Base-by-base conservation (phyloP, 371 early-diverging fungal genomes). In the Mortierella sp. region DNA sequence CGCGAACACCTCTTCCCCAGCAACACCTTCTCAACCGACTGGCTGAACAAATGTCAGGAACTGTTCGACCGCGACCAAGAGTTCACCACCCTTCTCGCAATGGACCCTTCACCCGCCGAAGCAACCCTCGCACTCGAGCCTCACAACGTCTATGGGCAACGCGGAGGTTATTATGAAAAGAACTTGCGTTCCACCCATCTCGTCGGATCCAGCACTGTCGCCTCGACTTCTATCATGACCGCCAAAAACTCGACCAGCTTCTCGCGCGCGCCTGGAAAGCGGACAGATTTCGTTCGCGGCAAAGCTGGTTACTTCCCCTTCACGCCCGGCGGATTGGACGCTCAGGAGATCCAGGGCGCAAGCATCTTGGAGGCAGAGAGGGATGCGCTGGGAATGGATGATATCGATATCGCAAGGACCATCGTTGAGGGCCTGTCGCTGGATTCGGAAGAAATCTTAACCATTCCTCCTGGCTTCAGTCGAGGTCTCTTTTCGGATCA, bases 171-270 rank as follows among this genome's bases (percentile, higher is more conserved):
- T 71, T 87, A 75, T 46, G 92, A 92, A 79, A 78, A 84, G 0
- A 75, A 83, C 14, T 63, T 89, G 21, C 83, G 88, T 2, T 84
- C 90, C 60, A 81, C 85, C 3, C 83, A 83, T 49, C 24, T 79
- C 4, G 81, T 75, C 21, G 77, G 76, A 48, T 46, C 80, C 38
- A 77, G 72, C 27, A 46, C 76, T 24, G 76, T 78, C 5, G 79
- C 87, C 8, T 77, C 79, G 16, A 76, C 82, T 0, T 79, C 89
- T 10, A 89, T 85, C 56, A 79, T 93, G 76, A 92, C 92, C 0
- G 91, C 94, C 21, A 92, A 91, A 55, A 95, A 95, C 78, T 95
- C 96, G 10, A 94, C 95, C 0, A 95, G 95, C n/a, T 88, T 97
- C 27, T 84, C 91, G 6, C 91, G 96, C 32, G 92, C 94, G 5